Evolutionary conservation across 805 yeast species (phyloP).

Genomic region (Candida sphagnicola): DNA sequence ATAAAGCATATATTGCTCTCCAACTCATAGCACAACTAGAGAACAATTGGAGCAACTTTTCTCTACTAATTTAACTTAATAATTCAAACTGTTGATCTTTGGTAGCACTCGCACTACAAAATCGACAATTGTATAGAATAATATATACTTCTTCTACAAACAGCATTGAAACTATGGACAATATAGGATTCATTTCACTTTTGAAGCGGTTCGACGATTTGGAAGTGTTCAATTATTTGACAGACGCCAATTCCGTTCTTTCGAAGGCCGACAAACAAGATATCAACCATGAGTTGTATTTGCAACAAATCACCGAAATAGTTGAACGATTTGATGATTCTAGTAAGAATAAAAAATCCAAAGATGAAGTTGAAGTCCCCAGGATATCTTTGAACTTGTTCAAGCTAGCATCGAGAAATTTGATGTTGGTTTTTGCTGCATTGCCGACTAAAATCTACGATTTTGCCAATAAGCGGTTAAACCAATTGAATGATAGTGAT

Average conservation of each 20-base stretch:
- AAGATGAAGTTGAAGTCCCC: slow-evolving; percentile 1
- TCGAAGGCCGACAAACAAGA: slow-evolving; percentile 5
- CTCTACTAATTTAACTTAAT: too few relatives aligned
- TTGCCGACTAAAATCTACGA: slow-evolving; percentile 35
- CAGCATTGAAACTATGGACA: background rate
- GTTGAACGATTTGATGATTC: slow-evolving; percentile 19
- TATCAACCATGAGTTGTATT: slow-evolving; percentile 12
- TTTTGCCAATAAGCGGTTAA: slow-evolving; percentile 31
- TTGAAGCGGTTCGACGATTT: slow-evolving; percentile 14
- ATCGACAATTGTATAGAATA: background rate
- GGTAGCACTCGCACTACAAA: slow-evolving; percentile 1
- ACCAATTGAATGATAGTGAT: slow-evolving; percentile 16
- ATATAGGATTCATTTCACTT: slow-evolving; percentile 6
- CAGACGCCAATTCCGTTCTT: slow-evolving; percentile 17
- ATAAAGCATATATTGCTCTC: too few relatives aligned
- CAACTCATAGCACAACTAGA: too few relatives aligned
- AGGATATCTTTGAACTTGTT: slow-evolving; percentile 15
- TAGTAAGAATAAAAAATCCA: slow-evolving; percentile 8
- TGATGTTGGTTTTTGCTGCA: slow-evolving; percentile 22
- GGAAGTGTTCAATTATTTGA: slow-evolving; percentile 17
- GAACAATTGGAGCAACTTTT: too few relatives aligned
- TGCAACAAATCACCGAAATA: slow-evolving; percentile 22
- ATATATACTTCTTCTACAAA: background rate
- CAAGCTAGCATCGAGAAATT: slow-evolving; percentile 26
- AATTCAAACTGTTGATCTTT: too few relatives aligned